Percentiles rank a stretch among this genome's conserved stretches.
Evolutionary conservation across 768 basidiomycete species (phyloP).

Genomic region (Tulasnella sp.): DNA sequence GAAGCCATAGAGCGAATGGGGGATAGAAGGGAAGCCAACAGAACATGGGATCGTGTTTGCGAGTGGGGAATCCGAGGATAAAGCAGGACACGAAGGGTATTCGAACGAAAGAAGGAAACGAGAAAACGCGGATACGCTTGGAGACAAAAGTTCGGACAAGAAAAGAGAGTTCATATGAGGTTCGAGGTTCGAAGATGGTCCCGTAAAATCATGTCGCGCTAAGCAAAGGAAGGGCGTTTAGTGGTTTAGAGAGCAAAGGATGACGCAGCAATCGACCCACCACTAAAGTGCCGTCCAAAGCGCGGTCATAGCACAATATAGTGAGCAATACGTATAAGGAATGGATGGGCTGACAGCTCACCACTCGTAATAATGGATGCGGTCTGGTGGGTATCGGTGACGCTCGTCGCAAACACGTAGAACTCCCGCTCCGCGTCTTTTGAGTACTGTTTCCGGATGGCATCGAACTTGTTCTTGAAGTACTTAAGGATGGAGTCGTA

Average conservation of each 20-base stretch:
- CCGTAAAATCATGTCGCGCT: conserved; percentile 17
- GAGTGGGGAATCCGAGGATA: neutral
- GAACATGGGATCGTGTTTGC: neutral
- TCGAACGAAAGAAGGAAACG: neutral
- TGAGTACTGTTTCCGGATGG: conserved; percentile 12
- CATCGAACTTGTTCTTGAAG: conserved; percentile 21
- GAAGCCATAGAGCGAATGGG: neutral
- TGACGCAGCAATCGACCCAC: neutral
- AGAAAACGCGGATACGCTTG: neutral
- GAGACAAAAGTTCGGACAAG: neutral
- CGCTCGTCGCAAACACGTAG: conserved; percentile 16
- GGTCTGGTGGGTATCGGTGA: conserved; percentile 18
- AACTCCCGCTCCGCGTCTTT: conserved; percentile 16
- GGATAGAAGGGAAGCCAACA: neutral
- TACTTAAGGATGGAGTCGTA: conserved; percentile 65
- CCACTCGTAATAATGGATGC: conserved; percentile 16
- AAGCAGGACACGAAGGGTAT: neutral
- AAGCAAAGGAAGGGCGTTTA: neutral
- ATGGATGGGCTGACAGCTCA: neutral
- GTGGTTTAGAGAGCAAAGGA: neutral
- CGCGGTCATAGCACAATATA: neutral
- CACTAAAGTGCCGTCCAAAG: neutral
- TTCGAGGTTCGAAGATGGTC: conserved; percentile 18
- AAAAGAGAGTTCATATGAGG: conserved; percentile 12
- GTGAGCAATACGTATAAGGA: neutral